phyloP scores from a whole-genome alignment of 805 yeast genomes.

The Candida nitratophila region DNA sequence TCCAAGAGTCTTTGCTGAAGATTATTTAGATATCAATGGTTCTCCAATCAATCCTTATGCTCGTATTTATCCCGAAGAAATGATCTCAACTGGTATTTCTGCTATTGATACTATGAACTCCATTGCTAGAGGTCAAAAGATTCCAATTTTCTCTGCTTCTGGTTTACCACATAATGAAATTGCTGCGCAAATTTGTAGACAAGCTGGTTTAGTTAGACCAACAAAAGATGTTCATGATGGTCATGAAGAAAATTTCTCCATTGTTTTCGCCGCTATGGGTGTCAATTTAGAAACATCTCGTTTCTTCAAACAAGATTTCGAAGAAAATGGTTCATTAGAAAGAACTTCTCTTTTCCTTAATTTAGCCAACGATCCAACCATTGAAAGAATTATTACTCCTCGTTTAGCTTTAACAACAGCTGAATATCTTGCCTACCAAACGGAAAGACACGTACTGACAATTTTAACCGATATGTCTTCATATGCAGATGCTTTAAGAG shows the following conservation, averaged over 20 bases:
- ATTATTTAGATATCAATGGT: constrained; percentile 95
- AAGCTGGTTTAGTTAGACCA: constrained; percentile 98
- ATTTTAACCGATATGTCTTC: constrained; percentile 99
- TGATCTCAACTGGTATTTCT: constrained; percentile 98
- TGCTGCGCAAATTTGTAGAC: constrained; percentile 99
- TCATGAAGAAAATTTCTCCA: constrained; percentile 98
- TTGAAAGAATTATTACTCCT: constrained; percentile 98
- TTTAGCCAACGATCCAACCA: constrained; percentile 98
- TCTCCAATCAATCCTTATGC: constrained; percentile 98
- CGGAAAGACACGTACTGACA: constrained; percentile 97
- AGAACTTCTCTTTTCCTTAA: constrained; percentile 95
- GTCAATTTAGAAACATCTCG: constrained; percentile 97
- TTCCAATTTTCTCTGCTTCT: constrained; percentile 97
- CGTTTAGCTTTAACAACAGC: constrained; percentile 98
- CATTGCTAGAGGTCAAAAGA: constrained; percentile 99
- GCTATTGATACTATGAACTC: constrained; percentile 99
- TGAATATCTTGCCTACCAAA: constrained; percentile 96
- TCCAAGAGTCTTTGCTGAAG: constrained; percentile 97
- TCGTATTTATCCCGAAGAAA: constrained; percentile 98
- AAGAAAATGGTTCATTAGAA: constrained; percentile 97
- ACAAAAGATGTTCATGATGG: constrained; percentile 99
- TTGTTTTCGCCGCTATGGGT: constrained; percentile 99
- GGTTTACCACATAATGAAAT: constrained; percentile 99
- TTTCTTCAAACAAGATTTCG: constrained; percentile 98
- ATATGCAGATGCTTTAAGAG: constrained; percentile 99